A percentile compares a stretch with the other conserved stretches of the same genome.
phyloP scores from a whole-genome alignment of 2,329 filamentous ascomycete species.

The Beauveria australis region DNA sequence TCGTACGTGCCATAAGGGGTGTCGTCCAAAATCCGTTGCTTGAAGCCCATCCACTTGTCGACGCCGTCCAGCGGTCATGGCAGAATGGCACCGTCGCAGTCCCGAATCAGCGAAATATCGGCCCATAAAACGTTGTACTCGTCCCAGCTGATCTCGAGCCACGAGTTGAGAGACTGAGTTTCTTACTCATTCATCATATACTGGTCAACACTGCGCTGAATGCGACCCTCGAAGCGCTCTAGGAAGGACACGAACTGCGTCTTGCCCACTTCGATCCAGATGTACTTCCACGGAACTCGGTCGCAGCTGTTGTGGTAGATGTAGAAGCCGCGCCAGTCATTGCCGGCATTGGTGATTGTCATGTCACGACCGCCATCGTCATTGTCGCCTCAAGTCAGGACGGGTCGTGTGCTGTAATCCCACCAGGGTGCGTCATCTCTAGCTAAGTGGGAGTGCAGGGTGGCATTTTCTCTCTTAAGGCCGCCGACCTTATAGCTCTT shows the following conservation, averaged over 20 bases:
- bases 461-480: background rate
- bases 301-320: slow-evolving; percentile 22
- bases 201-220: slow-evolving; percentile 18
- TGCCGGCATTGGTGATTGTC: slow-evolving; percentile 5
- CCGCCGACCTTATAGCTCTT: slow-evolving; percentile 4
- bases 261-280: slow-evolving; percentile 16
- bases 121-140: slow-evolving; percentile 16
- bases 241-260: slow-evolving; percentile 20
- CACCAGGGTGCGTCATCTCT: background rate
- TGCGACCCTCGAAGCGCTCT: slow-evolving; percentile 19
- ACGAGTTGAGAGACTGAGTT: slow-evolving; percentile 18
- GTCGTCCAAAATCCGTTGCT: slow-evolving; percentile 17
- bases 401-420: background rate
- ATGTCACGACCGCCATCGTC: slow-evolving; percentile 6
- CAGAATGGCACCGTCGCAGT: slow-evolving; percentile 19
- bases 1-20: slow-evolving; percentile 15
- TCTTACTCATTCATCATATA: slow-evolving; percentile 18
- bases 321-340: slow-evolving; percentile 10
- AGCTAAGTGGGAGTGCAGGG: background rate
- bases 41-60: slow-evolving; percentile 19
- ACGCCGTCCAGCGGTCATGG: slow-evolving; percentile 17
- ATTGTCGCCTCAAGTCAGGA: slow-evolving; percentile 9
- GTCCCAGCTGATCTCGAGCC: slow-evolving; percentile 21
- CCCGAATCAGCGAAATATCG: slow-evolving; percentile 22
- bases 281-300: slow-evolving; percentile 19